These are phyloP conservation scores for Phytopythium mirpurense DNA, from an alignment of 352 stramenopile species.

Conservation along the genomic window DNA sequence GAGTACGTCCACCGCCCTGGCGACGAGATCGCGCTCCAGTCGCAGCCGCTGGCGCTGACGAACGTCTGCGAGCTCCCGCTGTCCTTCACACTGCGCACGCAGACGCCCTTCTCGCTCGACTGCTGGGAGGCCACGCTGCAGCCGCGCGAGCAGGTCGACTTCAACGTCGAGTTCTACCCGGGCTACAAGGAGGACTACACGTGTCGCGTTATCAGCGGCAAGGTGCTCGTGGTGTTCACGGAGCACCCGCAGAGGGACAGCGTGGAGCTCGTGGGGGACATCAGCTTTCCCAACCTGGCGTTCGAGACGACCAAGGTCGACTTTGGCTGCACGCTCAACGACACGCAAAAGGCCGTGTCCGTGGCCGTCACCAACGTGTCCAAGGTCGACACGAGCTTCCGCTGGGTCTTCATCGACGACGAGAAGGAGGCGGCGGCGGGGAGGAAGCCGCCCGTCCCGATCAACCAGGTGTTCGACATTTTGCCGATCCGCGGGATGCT, in stretches of 20 bases:
- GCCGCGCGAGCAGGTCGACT: slow-evolving; percentile 63
- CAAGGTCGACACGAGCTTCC: slow-evolving; percentile 84
- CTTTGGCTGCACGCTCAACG: slow-evolving; percentile 94
- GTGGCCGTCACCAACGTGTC: slow-evolving; percentile 89
- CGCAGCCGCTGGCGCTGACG: slow-evolving; percentile 71
- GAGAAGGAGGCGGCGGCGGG: slow-evolving; percentile 56
- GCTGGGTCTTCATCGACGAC: slow-evolving; percentile 95
- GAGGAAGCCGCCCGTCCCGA: slow-evolving; percentile 85
- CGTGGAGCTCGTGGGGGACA: slow-evolving; percentile 87
- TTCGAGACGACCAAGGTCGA: slow-evolving; percentile 90
- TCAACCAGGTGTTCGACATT: slow-evolving; percentile 95
- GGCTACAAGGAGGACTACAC: slow-evolving; percentile 89
- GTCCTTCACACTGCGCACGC: slow-evolving; percentile 86
- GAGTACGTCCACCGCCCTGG: slow-evolving; percentile 84
- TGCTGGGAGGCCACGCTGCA: slow-evolving; percentile 86
- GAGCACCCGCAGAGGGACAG: slow-evolving; percentile 90
- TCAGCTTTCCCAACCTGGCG: slow-evolving; percentile 93
- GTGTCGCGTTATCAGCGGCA: slow-evolving; percentile 83
- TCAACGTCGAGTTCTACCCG: slow-evolving; percentile 93
- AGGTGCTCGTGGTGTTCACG: slow-evolving; percentile 79
- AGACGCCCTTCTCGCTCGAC: slow-evolving; percentile 90
- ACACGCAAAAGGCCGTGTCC: slow-evolving; percentile 89
- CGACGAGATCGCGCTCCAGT: slow-evolving; percentile 53
- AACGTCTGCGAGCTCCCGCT: slow-evolving; percentile 89
- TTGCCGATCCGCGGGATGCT: slow-evolving; percentile 88